Evolutionary conservation across 2,329 filamentous ascomycete genomes (phyloP), one percentile per base, ranked within the genome.

Genomic region (Penicillium frequentans): DNA sequence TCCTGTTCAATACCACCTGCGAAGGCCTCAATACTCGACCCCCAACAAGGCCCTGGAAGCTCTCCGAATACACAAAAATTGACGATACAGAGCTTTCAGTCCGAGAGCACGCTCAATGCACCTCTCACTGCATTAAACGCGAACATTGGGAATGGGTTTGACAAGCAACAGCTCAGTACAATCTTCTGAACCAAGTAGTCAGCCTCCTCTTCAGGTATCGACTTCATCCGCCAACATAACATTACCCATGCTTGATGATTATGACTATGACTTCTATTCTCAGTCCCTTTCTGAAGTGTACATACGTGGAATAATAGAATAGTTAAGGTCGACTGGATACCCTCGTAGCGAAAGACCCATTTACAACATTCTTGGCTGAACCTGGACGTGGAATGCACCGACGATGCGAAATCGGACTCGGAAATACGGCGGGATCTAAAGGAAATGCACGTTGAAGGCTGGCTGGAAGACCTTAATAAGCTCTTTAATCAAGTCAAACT

Each of bases 291-390:
- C 55, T 3, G 56, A 65, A 56, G 54, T 11, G 19, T 52, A 58
- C 23, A 66, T 59, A 2, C 55, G 55, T 42, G 65, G 60, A n/a
- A 65, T 66, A 55, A 63, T 65, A 33, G 31, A n/a, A 54, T 65
- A 62, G 62, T 46, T 62, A 33, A 59, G 64, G 50, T 63, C 51
- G 16, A 66, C 64, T 33, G 65, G 62, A 14, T 67, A 65, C 23
- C 57, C 64, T 37, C 13, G 5, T 23, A 56, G 42, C 31, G 64
- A 66, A 58, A 62, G 21, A 44, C 9, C 57, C 1, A 47, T 66
- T 26, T 65, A 63, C 50, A 49, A 45, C 61, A 65, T 61, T 58
- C 62, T 1, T 66, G 65, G 61, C 45, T 66, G 1, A 42, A 63
- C 39, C 39, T 64, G 29, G 16, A 10, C 1, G 11, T 16, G 13